Conservation (phyloP, 129 eudicot species). For the Daucus carota region DNA sequence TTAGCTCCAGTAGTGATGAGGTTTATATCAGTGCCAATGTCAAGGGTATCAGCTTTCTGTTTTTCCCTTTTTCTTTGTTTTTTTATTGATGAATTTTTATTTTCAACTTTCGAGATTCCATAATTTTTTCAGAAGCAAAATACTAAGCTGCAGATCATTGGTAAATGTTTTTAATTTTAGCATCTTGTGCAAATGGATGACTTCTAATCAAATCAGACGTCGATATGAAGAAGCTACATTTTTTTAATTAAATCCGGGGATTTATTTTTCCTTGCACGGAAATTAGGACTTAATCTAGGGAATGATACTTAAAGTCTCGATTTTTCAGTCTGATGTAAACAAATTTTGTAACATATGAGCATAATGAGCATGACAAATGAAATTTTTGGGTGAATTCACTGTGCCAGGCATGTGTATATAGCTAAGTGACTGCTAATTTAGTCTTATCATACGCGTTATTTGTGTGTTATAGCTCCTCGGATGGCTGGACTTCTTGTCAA, state of each 20-base stretch:
- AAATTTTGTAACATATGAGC: not conserved
- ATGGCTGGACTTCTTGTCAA: conserved; percentile 84
- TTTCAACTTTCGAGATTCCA: not conserved
- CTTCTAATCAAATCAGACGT: too few relatives aligned
- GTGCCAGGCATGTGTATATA: not conserved
- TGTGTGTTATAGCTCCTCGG: conserved; percentile 62
- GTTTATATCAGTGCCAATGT: conserved; percentile 68
- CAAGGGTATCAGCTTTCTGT: conserved; percentile 48
- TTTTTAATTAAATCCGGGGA: too few relatives aligned
- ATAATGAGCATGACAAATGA: not conserved
- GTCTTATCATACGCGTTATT: not conserved
- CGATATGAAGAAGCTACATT: too few relatives aligned
- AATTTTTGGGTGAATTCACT: too few relatives aligned
- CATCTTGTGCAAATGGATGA: too few relatives aligned
- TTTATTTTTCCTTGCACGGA: too few relatives aligned
- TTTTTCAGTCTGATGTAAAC: not conserved
- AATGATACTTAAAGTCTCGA: not conserved
- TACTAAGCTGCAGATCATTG: not conserved
- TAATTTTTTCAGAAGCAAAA: not conserved
- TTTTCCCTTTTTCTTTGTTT: not conserved
- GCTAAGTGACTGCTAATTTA: not conserved
- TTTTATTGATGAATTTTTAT: not conserved
- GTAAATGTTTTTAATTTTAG: not conserved
- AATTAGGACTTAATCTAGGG: too few relatives aligned
- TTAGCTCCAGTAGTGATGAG: conserved; percentile 55